Conservation (phyloP, 225 moss, liverwort and hornwort genomes). For the Climacium dendroides region DNA sequence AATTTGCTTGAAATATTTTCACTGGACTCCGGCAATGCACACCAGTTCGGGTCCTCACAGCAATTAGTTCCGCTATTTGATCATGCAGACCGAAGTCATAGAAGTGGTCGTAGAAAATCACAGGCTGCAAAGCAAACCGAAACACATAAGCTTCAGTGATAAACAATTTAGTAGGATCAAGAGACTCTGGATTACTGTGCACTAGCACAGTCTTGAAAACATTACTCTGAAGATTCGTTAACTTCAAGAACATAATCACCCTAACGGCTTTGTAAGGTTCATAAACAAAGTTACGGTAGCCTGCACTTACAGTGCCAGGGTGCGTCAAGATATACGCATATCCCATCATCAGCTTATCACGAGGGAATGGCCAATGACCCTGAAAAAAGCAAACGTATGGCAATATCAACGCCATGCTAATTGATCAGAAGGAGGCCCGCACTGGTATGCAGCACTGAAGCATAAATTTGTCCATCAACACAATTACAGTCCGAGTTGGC, state of each 20-base stretch:
- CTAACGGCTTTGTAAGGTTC: neutral
- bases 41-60: constrained; percentile 56
- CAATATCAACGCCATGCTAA: neutral
- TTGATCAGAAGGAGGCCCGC: neutral
- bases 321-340: constrained; percentile 88
- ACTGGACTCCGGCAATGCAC: constrained; percentile 66
- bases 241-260: neutral
- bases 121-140: constrained; percentile 48
- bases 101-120: constrained; percentile 84
- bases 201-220: neutral
- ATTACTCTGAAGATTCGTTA: neutral
- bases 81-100: constrained; percentile 89
- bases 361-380: constrained; percentile 94
- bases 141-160: neutral
- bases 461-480: neutral
- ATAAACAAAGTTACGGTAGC: neutral
- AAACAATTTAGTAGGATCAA: neutral
- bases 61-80: constrained; percentile 80
- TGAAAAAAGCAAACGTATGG: neutral
- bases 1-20: constrained; percentile 80
- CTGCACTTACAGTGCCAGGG: constrained; percentile 63
- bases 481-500: neutral
- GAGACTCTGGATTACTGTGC: neutral
- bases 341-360: constrained; percentile 83
- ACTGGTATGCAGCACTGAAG: neutral